Evolutionary conservation across 2,329 filamentous ascomycete species (phyloP), one percentile per base, ranked within the genome.

Genomic region (Colletotrichum cereale): DNA sequence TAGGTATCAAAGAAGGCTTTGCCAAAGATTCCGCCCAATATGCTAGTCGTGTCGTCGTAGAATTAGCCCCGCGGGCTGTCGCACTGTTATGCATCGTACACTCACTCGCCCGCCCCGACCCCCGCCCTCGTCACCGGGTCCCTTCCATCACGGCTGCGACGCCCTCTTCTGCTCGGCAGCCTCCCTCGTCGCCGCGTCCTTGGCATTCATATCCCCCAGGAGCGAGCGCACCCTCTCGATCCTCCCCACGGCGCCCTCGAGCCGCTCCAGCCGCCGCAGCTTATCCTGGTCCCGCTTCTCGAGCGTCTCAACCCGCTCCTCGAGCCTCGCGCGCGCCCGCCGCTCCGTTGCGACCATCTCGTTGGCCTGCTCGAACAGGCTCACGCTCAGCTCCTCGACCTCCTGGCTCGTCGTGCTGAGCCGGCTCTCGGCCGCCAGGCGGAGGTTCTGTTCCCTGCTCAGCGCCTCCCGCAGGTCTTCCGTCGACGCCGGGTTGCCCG

Each of bases 291-390:
- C 93, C 72, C 93, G 84, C 76, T 86, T 83, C 82, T 95, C 93
- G 29, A 96, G 82, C 76, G 90, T 85, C 70, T 85, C 87, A 10
- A 96, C 87, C 48, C 92, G 84, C 79, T 92, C 90, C 82, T 95
- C 92, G 31, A 96, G 85, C 77, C 87, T 88, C 7, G 92, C 92
- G 70, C 92, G 84, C 42, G 91, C 92, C 67, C 89, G 87, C 53
- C 93, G 85, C 84, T 96, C 93, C 24, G 87, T 85, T 2, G 93
- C 93, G 26, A 96, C 93, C 93, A 96, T 96, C 82, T 95, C 90
- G 79, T 96, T 96, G 62, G 93, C 93, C 83, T 95, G 91, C 82
- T 93, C 90, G 79, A 96, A 96, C 65, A 96, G 83, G 62, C 87
- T 88, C 26, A 89, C 91, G 77, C 89, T 93, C 74, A 96, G 84